Conservation (phyloP, 768 basidiomycete species). For the Boletus sensibilis region DNA sequence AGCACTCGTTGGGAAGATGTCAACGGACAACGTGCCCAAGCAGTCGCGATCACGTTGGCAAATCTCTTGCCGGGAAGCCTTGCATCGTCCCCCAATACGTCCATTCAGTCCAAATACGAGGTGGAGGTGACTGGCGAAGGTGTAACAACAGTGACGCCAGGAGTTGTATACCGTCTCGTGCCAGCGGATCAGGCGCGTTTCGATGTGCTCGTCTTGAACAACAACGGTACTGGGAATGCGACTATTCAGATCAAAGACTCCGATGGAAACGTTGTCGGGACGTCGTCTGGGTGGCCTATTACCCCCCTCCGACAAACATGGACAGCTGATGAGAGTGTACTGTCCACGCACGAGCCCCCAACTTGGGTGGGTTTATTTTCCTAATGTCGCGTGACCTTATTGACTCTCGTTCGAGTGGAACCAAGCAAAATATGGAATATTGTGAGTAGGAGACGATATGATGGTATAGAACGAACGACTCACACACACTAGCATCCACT, state of each 20-base stretch:
- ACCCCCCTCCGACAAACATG: constrained; percentile 40
- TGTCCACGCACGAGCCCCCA: constrained; percentile 51
- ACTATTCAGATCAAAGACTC: constrained; percentile 34
- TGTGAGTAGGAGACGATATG: constrained; percentile 36
- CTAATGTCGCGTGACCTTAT: neutral
- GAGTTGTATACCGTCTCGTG: constrained; percentile 44
- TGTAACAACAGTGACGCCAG: constrained; percentile 43
- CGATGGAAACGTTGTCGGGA: constrained; percentile 35
- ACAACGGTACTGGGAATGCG: constrained; percentile 28
- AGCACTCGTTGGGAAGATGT: constrained; percentile 47
- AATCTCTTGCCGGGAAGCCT: constrained; percentile 45
- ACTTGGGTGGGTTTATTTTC: constrained; percentile 43
- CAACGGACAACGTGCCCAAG: constrained; percentile 40
- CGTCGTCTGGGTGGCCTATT: constrained; percentile 39
- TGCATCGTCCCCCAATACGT: constrained; percentile 25
- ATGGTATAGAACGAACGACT: neutral
- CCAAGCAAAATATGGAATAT: constrained; percentile 52
- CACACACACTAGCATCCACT: constrained; percentile 41
- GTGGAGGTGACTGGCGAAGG: constrained; percentile 39
- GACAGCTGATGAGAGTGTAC: constrained; percentile 36
- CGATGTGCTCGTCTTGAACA: constrained; percentile 47
- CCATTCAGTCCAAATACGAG: constrained; percentile 34
- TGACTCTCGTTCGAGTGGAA: constrained; percentile 39
- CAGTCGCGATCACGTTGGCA: constrained; percentile 50
- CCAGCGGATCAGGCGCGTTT: constrained; percentile 50